A percentile compares a stretch with the other conserved stretches of the same genome.
These are phyloP conservation scores for Omphalotus guepiniiformis DNA, from an alignment of 768 basidiomycete species.

Conservation along the genomic window DNA sequence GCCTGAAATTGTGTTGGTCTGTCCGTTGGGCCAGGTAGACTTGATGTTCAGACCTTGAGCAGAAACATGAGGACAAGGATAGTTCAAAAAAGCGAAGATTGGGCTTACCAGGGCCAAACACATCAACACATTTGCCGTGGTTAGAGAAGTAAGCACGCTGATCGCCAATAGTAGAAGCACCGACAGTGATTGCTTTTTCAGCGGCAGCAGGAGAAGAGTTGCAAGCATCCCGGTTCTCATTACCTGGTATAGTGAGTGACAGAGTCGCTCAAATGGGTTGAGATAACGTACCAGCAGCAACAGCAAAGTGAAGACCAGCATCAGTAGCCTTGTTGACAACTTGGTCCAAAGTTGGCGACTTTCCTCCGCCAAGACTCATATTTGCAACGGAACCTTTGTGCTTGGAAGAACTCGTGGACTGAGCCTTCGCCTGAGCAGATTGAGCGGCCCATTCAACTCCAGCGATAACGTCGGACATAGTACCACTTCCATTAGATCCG, in stretches of 20 bases:
- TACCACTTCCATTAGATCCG: conserved; percentile 90
- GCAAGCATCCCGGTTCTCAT: conserved; percentile 88
- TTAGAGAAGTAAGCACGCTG: conserved; percentile 93
- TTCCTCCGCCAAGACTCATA: conserved; percentile 97
- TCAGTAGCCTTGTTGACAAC: conserved; percentile 85
- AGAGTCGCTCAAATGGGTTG: neutral
- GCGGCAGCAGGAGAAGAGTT: conserved; percentile 89
- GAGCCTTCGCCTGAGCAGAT: conserved; percentile 54
- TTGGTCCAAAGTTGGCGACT: conserved; percentile 78
- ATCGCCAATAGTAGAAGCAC: conserved; percentile 79
- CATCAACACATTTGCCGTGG: conserved; percentile 83
- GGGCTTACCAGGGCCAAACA: conserved; percentile 81
- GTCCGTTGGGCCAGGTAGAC: conserved; percentile 73
- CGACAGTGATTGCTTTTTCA: conserved; percentile 89
- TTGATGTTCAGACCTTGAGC: conserved; percentile 77
- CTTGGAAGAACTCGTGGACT: conserved; percentile 67
- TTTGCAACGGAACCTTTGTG: conserved; percentile 96
- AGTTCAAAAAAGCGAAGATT: neutral
- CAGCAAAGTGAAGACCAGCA: conserved; percentile 89
- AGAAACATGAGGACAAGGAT: neutral
- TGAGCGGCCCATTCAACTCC: conserved; percentile 81
- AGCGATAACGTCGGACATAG: conserved; percentile 89
- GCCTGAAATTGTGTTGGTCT: conserved; percentile 67
- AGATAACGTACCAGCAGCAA: conserved; percentile 75
- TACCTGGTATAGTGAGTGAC: conserved; percentile 38